phyloP scores from a whole-genome alignment of 129 eudicot species.

The Mikania micrantha region DNA sequence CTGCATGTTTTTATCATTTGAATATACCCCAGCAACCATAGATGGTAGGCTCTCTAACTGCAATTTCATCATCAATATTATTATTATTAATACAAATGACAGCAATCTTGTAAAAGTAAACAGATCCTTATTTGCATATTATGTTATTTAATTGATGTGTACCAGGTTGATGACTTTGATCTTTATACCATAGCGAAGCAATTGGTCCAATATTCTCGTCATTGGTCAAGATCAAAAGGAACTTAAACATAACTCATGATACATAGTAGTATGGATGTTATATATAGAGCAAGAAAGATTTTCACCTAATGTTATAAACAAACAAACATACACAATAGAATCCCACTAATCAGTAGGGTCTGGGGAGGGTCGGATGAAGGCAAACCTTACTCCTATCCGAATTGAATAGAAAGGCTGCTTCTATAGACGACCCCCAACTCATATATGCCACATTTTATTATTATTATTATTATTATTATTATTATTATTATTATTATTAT shows the following conservation, averaged over 20 bases:
- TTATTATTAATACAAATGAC: not conserved
- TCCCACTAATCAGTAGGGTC: too few relatives aligned
- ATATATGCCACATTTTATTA: too few relatives aligned
- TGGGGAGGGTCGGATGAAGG: too few relatives aligned
- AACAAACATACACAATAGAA: too few relatives aligned
- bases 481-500: too few relatives aligned
- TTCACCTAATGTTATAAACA: constrained; percentile 8
- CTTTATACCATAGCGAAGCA: constrained; percentile 3
- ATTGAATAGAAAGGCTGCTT: too few relatives aligned
- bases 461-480: too few relatives aligned
- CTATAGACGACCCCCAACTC: too few relatives aligned
- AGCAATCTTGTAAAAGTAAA: not conserved
- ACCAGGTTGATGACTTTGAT: not conserved
- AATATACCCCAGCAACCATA: constrained; percentile 77
- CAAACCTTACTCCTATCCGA: too few relatives aligned
- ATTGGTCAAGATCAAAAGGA: constrained; percentile 1
- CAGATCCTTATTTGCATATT: not conserved
- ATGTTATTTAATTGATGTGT: not conserved
- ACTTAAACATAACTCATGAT: not conserved
- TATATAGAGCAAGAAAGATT: not conserved
- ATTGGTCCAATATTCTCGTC: not conserved
- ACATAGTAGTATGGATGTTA: not conserved
- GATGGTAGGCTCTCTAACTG: constrained; percentile 81
- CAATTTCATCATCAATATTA: constrained; percentile 19
- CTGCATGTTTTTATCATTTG: constrained; percentile 56